These are phyloP conservation scores for Aspergillus sp. DNA, from an alignment of 2,329 filamentous ascomycete genomes.

Conservation along the genomic window DNA sequence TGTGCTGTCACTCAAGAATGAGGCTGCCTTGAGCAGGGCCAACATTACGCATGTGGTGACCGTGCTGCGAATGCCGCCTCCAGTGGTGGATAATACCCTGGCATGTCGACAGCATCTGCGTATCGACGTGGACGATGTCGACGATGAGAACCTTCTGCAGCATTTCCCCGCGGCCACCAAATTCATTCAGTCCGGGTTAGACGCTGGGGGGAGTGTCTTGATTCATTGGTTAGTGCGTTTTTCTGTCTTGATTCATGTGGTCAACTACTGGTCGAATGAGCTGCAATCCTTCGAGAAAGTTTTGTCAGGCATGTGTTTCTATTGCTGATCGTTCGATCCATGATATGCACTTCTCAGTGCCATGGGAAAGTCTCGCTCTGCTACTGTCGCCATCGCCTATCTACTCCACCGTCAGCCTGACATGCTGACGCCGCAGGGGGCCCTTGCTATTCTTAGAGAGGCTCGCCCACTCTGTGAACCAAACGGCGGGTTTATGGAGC, in stretches of 20 bases:
- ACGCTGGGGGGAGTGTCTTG: constrained; percentile 52
- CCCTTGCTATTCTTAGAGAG: constrained; percentile 61
- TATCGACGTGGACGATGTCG: constrained; percentile 83
- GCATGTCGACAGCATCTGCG: constrained; percentile 62
- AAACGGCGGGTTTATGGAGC: constrained; percentile 83
- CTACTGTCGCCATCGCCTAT: constrained; percentile 75
- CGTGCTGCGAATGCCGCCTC: constrained; percentile 56
- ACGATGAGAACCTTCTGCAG: constrained; percentile 76
- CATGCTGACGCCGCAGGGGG: constrained; percentile 52
- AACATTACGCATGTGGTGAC: constrained; percentile 89
- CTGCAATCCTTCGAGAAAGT: too few species aligned
- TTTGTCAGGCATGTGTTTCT: too few species aligned
- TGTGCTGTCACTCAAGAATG: constrained; percentile 68
- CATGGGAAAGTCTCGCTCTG: constrained; percentile 92
- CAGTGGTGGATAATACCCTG: constrained; percentile 44
- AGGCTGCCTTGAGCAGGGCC: constrained; percentile 59
- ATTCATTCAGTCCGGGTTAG: constrained; percentile 74
- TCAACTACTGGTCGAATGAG: too few species aligned
- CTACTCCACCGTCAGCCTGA: constrained; percentile 58
- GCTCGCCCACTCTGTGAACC: constrained; percentile 74
- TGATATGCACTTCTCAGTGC: constrained; percentile 50
- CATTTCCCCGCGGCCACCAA: constrained; percentile 69
- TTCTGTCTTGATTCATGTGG: too few species aligned
- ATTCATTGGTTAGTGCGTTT: constrained; percentile 58
- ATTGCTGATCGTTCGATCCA: not conserved